Conservation (phyloP, 306 rosid genomes). For the Carpinus viminea region DNA sequence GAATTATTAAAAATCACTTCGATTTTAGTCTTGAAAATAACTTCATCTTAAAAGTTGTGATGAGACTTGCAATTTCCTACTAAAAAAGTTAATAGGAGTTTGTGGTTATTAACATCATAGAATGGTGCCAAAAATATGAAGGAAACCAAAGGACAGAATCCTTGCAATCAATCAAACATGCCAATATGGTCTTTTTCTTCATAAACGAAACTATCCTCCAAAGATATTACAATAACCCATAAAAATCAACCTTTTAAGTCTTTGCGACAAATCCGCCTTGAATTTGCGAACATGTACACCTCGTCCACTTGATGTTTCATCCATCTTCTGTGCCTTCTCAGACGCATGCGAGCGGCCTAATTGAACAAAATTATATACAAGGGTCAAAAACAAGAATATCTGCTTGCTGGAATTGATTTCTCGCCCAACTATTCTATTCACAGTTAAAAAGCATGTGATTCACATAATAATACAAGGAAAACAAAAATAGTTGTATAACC, state of each 20-base stretch:
- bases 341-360: conserved; percentile 93
- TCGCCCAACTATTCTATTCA: too few relatives aligned
- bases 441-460: not conserved
- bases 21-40: not conserved
- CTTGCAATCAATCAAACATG: not conserved
- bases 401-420: too few relatives aligned
- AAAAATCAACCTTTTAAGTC: conserved; percentile 52
- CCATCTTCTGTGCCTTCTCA: conserved; percentile 79
- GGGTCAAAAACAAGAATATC: conserved; percentile 17
- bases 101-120: not conserved
- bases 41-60: not conserved
- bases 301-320: conserved; percentile 81
- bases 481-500: not conserved
- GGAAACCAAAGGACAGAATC: not conserved
- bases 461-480: not conserved
- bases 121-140: not conserved
- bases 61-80: not conserved
- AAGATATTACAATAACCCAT: conserved; percentile 20
- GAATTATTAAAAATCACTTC: conserved; percentile 3
- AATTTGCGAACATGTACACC: conserved; percentile 98
- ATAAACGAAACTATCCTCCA: conserved; percentile 23
- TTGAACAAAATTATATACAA: conserved; percentile 25
- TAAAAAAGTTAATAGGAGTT: not conserved
- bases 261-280: conserved; percentile 77
- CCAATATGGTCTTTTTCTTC: not conserved